Conservation (phyloP, 2,329 filamentous ascomycete genomes). For the Cladobotryum mycophilum region DNA sequence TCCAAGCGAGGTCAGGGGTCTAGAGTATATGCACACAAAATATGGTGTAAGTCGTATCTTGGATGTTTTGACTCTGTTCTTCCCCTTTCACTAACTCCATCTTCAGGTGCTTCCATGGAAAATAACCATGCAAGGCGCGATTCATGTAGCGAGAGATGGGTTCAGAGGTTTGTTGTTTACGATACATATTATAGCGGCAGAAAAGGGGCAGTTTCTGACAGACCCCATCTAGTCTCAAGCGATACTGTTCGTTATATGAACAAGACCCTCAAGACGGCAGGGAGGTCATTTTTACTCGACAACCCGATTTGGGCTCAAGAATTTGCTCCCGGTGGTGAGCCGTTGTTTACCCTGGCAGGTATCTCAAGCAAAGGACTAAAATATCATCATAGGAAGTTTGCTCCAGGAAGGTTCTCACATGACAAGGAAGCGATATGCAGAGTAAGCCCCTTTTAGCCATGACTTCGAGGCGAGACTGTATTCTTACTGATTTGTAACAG, state of each 20-base stretch:
- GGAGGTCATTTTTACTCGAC: conserved; percentile 59
- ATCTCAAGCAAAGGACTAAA: conserved; percentile 2
- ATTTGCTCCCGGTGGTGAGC: conserved; percentile 69
- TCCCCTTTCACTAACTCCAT: neutral
- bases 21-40: conserved; percentile 69
- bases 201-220: neutral
- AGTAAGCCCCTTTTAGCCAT: conserved; percentile 30
- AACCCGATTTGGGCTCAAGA: conserved; percentile 79
- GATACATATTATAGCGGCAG: too few relatives aligned
- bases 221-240: conserved; percentile 46
- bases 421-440: conserved; percentile 71
- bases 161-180: conserved; percentile 42
- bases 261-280: conserved; percentile 29
- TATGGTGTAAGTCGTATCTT: conserved; percentile 47
- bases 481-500: conserved; percentile 16
- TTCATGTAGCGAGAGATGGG: conserved; percentile 65
- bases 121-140: conserved; percentile 65
- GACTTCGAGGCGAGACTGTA: too few relatives aligned
- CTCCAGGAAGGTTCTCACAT: conserved; percentile 70
- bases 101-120: conserved; percentile 57
- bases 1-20: conserved; percentile 69
- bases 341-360: neutral
- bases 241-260: conserved; percentile 73
- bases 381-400: conserved; percentile 44
- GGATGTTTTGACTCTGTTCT: neutral